Conservation (phyloP, 176 grass and related monocot species). For the Carex kokanica region DNA sequence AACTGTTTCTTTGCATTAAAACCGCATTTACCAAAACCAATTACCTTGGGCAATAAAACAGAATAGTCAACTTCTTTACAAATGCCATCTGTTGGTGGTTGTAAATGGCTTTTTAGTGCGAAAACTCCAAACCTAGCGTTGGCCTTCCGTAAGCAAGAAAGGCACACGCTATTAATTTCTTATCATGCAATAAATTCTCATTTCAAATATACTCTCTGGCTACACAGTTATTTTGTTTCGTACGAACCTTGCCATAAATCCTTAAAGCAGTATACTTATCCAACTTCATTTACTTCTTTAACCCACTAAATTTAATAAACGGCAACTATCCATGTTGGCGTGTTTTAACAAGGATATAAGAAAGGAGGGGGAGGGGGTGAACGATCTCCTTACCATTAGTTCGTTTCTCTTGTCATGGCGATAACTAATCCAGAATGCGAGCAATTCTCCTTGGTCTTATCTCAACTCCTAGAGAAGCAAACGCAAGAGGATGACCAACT, state of each 20-base stretch:
- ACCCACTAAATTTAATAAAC: conserved; percentile 10
- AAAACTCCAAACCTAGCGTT: conserved; percentile 17
- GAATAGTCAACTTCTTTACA: conserved; percentile 8
- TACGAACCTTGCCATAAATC: conserved; percentile 19
- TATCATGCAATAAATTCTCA: conserved; percentile 26
- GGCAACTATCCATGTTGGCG: not conserved
- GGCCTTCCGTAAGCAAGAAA: conserved; percentile 19
- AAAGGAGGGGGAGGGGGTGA: not conserved
- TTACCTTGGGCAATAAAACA: not conserved
- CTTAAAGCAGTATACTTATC: conserved; percentile 22
- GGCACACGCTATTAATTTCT: conserved; percentile 10
- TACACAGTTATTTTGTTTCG: conserved; percentile 26
- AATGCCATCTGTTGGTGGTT: conserved; percentile 12
- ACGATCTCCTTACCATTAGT: not conserved
- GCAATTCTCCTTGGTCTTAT: conserved; percentile 11
- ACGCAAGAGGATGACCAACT: conserved; percentile 16
- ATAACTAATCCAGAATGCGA: conserved; percentile 12
- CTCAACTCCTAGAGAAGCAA: conserved; percentile 19
- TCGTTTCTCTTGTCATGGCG: not conserved
- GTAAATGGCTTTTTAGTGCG: not conserved
- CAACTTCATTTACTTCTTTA: conserved; percentile 17
- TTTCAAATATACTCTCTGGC: conserved; percentile 5
- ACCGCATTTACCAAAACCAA: not conserved
- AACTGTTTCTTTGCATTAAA: not conserved
- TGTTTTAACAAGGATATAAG: conserved; percentile 13